Conservation (phyloP, 1,139 yeast species). For the Kluyveromyces sp. region DNA sequence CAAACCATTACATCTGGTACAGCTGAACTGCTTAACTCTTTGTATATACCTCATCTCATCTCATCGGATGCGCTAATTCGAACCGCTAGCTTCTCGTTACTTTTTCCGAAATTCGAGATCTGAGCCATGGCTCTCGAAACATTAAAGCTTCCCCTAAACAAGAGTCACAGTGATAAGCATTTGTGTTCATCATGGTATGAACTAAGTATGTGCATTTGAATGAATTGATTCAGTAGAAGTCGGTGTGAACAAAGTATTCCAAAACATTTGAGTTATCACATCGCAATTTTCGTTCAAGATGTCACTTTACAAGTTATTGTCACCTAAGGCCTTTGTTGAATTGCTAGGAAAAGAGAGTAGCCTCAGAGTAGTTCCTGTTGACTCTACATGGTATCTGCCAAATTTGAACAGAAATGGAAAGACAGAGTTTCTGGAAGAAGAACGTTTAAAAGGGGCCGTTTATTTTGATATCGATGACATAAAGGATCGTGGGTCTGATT, state of each 20-base stretch:
- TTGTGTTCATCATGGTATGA: no score
- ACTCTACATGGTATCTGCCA: constrained; percentile 92
- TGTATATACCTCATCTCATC: neutral
- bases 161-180: no score
- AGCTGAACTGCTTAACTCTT: no score
- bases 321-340: constrained; percentile 25
- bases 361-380: constrained; percentile 57
- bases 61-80: neutral
- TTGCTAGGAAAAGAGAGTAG: constrained; percentile 17
- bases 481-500: constrained; percentile 49
- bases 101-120: neutral
- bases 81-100: neutral
- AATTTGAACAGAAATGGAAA: constrained; percentile 54
- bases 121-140: neutral
- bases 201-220: no score
- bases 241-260: no score
- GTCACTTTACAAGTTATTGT: constrained; percentile 25
- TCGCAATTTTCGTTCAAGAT: constrained; percentile 8
- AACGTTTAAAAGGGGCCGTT: constrained; percentile 59
- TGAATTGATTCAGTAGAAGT: no score
- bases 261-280: neutral
- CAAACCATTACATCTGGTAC: no score
- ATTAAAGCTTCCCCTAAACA: neutral
- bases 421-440: constrained; percentile 44
- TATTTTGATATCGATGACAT: constrained; percentile 76